phyloP scores from a whole-genome alignment of 495 filamentous ascomycete genomes.

The Hapsidospora chrysogenum region DNA sequence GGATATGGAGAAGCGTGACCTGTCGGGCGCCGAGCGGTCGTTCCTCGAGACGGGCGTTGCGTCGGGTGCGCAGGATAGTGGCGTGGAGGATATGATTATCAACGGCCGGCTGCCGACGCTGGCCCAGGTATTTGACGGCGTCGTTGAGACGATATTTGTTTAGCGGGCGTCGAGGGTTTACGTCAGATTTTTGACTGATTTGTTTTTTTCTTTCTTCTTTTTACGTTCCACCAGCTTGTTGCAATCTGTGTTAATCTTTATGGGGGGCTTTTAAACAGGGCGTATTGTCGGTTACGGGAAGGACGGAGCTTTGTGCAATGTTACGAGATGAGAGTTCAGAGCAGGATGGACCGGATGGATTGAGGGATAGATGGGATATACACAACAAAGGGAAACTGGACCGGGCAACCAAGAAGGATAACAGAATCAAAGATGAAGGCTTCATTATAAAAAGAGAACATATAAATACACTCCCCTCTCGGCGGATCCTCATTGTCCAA shows the following conservation, averaged over 20 bases:
- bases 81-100: constrained; percentile 11
- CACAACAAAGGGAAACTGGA: no score
- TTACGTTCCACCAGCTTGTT: not conserved
- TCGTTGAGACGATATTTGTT: constrained; percentile 24
- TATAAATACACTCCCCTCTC: no score
- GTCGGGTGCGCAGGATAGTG: constrained; percentile 7
- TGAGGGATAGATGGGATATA: not conserved
- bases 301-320: not conserved
- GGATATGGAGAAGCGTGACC: constrained; percentile 40
- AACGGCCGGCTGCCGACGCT: constrained; percentile 19
- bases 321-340: not conserved
- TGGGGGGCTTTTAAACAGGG: not conserved
- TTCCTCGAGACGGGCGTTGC: constrained; percentile 26
- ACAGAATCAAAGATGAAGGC: no score
- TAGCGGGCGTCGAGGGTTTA: constrained; percentile 7
- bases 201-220: not conserved
- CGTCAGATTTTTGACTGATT: not conserved
- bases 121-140: constrained; percentile 25
- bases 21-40: constrained; percentile 27
- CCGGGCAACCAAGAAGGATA: no score
- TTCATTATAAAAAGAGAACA: no score
- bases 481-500: no score
- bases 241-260: not conserved
- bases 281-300: not conserved
- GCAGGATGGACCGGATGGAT: not conserved